A percentile compares a stretch with the other conserved stretches of the same genome.
phyloP scores from a whole-genome alignment of 148 eudicot species.

The Oxyria digyna region DNA sequence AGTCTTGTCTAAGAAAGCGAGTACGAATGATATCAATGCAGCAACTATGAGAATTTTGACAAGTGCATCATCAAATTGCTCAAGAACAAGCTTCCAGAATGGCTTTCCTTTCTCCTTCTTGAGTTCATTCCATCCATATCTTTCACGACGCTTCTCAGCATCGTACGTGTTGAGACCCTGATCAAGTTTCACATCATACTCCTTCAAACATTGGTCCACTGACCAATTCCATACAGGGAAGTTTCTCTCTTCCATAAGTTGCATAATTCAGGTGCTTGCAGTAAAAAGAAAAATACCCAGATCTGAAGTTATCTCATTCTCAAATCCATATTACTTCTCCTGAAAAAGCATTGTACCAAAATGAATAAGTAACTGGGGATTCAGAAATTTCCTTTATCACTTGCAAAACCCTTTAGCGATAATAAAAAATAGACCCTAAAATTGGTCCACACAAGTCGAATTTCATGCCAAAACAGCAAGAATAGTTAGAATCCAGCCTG shows the following conservation, averaged over 20 bases:
- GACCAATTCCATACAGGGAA: neutral
- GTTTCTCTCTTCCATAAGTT: slow-evolving; percentile 15
- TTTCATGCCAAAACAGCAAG: neutral
- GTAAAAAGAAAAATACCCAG: slow-evolving; percentile 20
- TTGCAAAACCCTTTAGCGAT: neutral
- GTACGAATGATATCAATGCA: neutral
- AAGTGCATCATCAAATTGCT: neutral
- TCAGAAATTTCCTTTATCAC: slow-evolving; percentile 67
- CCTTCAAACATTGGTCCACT: neutral
- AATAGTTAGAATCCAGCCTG: neutral
- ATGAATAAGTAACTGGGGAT: neutral
- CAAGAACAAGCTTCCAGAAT: neutral
- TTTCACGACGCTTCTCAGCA: neutral
- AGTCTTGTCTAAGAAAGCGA: neutral
- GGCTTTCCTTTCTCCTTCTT: neutral
- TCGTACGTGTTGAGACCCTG: neutral
- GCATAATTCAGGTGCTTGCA: neutral
- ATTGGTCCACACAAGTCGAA: neutral
- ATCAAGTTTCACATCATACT: neutral
- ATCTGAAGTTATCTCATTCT: slow-evolving; percentile 10
- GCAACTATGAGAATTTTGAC: neutral
- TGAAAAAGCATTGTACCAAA: neutral
- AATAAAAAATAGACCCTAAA: neutral
- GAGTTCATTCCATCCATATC: neutral
- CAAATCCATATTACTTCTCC: neutral